Percentiles rank a stretch among this genome's conserved stretches.
These are phyloP conservation scores for Pleurostoma richardsiae DNA, from an alignment of 2,329 filamentous ascomycete genomes.

Conservation along the genomic window DNA sequence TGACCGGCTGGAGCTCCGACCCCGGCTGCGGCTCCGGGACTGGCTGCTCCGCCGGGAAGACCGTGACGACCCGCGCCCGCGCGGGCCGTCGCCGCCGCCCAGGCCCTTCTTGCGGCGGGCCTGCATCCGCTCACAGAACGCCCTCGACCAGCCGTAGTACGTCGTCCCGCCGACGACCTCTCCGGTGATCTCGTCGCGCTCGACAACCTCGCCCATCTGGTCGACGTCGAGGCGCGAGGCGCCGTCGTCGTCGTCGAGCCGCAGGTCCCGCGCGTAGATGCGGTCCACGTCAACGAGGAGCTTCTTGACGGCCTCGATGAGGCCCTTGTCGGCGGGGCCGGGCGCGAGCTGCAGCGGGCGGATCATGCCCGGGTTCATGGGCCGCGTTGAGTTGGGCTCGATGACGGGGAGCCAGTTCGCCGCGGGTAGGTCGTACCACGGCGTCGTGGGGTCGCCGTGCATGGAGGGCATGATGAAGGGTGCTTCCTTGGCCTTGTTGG, in stretches of 20 bases:
- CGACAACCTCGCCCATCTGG: slow-evolving; percentile 65
- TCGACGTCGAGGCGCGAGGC: slow-evolving; percentile 59
- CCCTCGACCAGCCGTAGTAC: slow-evolving; percentile 83
- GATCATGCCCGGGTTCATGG: slow-evolving; percentile 67
- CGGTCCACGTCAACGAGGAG: slow-evolving; percentile 66
- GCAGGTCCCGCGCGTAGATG: slow-evolving; percentile 55
- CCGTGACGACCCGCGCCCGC: slow-evolving; percentile 27
- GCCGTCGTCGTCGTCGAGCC: slow-evolving; percentile 35
- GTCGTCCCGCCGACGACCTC: slow-evolving; percentile 63
- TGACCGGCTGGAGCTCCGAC: slow-evolving; percentile 21
- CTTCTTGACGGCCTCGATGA: slow-evolving; percentile 63
- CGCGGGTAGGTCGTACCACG: slow-evolving; percentile 80
- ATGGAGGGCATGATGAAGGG: slow-evolving; percentile 69
- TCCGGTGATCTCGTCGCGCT: slow-evolving; percentile 61
- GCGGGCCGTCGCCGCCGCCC: slow-evolving; percentile 13
- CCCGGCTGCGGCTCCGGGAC: slow-evolving; percentile 21
- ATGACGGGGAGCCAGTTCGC: slow-evolving; percentile 77
- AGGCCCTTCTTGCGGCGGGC: slow-evolving; percentile 33
- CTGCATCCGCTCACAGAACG: slow-evolving; percentile 80
- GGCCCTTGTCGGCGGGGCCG: slow-evolving; percentile 61
- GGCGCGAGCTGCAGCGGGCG: slow-evolving; percentile 66
- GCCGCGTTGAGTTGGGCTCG: slow-evolving; percentile 66
- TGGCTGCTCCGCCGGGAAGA: slow-evolving; percentile 12
- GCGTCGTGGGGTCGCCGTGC: slow-evolving; percentile 68
- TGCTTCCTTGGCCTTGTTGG: slow-evolving; percentile 43